Base-by-base conservation (phyloP, 768 basidiomycete genomes). In the Gloeopeniophorella convolvens region DNA sequence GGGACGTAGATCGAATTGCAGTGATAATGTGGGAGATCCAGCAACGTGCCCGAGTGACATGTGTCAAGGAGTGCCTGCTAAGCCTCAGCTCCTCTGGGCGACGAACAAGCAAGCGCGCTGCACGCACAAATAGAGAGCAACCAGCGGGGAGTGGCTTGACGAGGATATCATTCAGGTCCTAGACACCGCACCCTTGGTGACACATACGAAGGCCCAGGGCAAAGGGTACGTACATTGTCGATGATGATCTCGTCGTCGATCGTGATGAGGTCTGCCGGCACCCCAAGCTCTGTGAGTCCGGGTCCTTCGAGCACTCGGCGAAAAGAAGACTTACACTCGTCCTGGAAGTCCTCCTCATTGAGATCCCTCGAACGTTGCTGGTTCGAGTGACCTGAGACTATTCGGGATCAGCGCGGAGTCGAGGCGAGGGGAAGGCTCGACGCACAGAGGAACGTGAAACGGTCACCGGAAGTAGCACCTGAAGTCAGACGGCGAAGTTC, bases 401-500 rank as follows among this genome's bases (percentile, higher is more conserved):
- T 6, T 35, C 9, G 40, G n/a, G n/a, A n/a, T n/a, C n/a, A n/a
- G n/a, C n/a, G n/a, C n/a, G n/a, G n/a, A n/a, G n/a, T n/a, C 32
- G 32, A 33, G 9, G 32, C 10, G 32, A 9, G n/a, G 32, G 10
- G 32, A 33, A 33, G n/a, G n/a, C 10, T n/a, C 11, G 12, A 53
- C 62, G 20, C 36, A 65, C 64, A 65, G 33, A 63, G 50, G 42
- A 65, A 65, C 33, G 50, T 55, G 32, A 61, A 56, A 11, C 45
- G 51, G 33, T 65, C 64, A 6, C 61, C 63, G 11, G 55, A 24
- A 26, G 50, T 44, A 16, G 54, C 63, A 39, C 59, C 54, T 20
- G 32, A 16, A 11, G 62, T 55, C 12, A 60, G 50, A n/a, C 16
- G 26, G 32, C 48, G 32, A 23, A 62, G 48, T 32, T 59, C 53